Evolutionary conservation across 1,139 yeast species (phyloP), one percentile per base, ranked within the genome.

Genomic region (Eremothecium gossypii): DNA sequence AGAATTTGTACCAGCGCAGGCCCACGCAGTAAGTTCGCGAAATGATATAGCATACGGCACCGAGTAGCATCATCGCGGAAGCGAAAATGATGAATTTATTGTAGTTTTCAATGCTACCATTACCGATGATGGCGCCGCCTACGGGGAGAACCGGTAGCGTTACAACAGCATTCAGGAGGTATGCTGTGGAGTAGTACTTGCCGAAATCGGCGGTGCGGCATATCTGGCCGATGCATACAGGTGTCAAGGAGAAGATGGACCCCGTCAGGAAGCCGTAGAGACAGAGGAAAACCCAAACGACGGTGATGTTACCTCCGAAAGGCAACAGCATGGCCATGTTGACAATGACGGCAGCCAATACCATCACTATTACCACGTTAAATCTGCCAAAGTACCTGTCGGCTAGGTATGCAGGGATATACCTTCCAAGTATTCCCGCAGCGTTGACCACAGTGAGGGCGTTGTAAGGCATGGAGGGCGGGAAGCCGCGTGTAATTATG

Each of bases 401-500:
- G 0, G 79, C 70, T 8, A 72, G 49, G 27, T 65, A 58, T 0
- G 79, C 78, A 1, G 84, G 80, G 6, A 76, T 50, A 43, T 70
- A 70, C 45, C 86, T 63, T 1, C 85, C 86, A 3, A 71, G 49
- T 11, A 77, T 67, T 5, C 85, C 84, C 2, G 74, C 65, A 1
- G 77, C 79, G 59, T 78, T 80, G 51, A 71, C 66, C 8, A 75
- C 66, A 0, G 84, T 77, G 31, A 78, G 65, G 28, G 79, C 58
- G 10, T 74, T 51, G 51, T 74, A 73, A 0, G 83, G 66, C 6
- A 67, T 59, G n/a, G 76, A 67, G 48, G 73, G 74, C 5, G 74
- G 60, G 54, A 70, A 68, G 0, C 83, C 83, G 43, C 68, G 69
- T 10, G 71, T 67, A 14, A 74, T 58, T 0, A 78, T 76, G 55